Percentiles rank a stretch among this genome's conserved stretches.
Conservation (phyloP, 805 yeast species). For the Kazachstania kunashirensis region DNA sequence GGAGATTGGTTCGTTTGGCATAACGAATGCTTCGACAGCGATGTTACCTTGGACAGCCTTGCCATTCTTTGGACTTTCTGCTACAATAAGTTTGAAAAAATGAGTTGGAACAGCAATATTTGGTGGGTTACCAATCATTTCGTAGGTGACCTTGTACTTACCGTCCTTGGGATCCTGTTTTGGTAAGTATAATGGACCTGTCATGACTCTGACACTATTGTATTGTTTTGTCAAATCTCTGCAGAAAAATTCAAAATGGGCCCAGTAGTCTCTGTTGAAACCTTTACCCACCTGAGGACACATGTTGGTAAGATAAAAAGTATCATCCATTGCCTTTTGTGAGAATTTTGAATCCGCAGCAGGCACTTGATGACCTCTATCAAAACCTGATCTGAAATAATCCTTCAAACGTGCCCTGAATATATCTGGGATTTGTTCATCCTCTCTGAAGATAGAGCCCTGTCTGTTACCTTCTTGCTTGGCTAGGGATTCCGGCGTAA, state of each 20-base stretch:
- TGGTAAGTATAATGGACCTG: constrained; percentile 91
- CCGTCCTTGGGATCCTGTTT: constrained; percentile 64
- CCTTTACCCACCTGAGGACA: constrained; percentile 98
- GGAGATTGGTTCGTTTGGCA: constrained; percentile 77
- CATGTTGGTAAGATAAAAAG: constrained; percentile 82
- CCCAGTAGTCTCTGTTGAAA: constrained; percentile 96
- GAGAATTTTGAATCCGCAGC: constrained; percentile 93
- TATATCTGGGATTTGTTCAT: constrained; percentile 63
- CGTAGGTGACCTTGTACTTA: constrained; percentile 75
- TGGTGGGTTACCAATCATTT: constrained; percentile 94
- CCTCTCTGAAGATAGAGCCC: constrained; percentile 78
- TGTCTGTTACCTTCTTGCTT: constrained; percentile 59
- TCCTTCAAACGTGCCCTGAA: constrained; percentile 75
- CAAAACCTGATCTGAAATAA: constrained; percentile 91
- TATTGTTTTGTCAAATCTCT: constrained; percentile 67
- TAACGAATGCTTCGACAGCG: constrained; percentile 84
- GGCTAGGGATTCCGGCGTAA: constrained; percentile 61
- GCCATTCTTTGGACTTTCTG: constrained; percentile 46
- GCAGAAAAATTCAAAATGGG: constrained; percentile 85
- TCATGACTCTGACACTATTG: constrained; percentile 71
- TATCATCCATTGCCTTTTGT: constrained; percentile 90
- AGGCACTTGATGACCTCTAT: constrained; percentile 95
- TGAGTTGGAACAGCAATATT: constrained; percentile 96
- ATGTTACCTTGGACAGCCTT: constrained; percentile 28
- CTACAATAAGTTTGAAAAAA: constrained; percentile 83